Evolutionary conservation across 2,329 filamentous ascomycete genomes (phyloP).

Genomic region (Westerdykella sp.): DNA sequence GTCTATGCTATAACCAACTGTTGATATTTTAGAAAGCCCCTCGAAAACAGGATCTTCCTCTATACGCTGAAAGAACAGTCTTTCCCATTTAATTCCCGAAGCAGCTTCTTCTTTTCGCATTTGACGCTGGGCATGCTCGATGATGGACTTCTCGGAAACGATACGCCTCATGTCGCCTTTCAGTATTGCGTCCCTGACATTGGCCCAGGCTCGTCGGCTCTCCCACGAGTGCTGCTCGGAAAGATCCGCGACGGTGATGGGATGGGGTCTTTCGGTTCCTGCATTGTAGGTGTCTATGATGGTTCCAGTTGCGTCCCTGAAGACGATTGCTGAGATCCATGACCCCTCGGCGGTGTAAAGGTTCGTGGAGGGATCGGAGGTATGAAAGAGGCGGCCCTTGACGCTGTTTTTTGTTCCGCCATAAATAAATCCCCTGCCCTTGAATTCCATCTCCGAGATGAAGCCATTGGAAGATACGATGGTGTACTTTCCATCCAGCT

Average conservation of each 20-base stretch:
- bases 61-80: conserved; percentile 38
- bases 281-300: conserved; percentile 36
- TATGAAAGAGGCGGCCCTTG: conserved; percentile 34
- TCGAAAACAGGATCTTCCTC: conserved; percentile 23
- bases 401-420: conserved; percentile 40
- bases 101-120: conserved; percentile 38
- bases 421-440: conserved; percentile 38
- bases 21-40: conserved; percentile 14
- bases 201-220: conserved; percentile 40
- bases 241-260: conserved; percentile 21
- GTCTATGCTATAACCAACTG: conserved; percentile 20
- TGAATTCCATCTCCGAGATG: conserved; percentile 40
- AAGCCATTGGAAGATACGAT: conserved; percentile 40
- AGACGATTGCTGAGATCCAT: conserved; percentile 38
- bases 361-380: conserved; percentile 24
- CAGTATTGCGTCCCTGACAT: conserved; percentile 36
- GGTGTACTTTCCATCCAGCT: conserved; percentile 38
- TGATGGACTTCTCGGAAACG: conserved; percentile 23
- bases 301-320: conserved; percentile 32
- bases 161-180: conserved; percentile 39
- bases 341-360: conserved; percentile 38
- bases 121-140: conserved; percentile 37
- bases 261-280: conserved; percentile 13
- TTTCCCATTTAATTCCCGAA: conserved; percentile 34
- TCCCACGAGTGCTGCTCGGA: conserved; percentile 43